Base-by-base conservation (phyloP, 208 protist species). In the Crithidia sp. region DNA sequence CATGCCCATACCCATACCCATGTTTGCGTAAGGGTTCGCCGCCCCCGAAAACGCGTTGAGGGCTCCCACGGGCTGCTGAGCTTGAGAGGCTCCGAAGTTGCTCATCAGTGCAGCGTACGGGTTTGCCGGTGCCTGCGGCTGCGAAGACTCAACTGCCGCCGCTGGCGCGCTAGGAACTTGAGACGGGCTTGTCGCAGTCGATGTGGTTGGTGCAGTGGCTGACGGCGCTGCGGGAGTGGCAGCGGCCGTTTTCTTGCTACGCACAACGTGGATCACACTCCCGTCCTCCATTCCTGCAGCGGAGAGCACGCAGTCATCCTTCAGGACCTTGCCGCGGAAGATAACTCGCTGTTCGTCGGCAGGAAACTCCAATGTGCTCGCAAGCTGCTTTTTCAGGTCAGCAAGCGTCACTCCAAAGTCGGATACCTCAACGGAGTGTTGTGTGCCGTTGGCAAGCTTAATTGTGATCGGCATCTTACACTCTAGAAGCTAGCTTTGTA, bases 181-280 rank as follows among this genome's bases (percentile, higher is more conserved):
- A 12, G 77, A 45, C 36, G 70, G 4, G 6, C 66, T 43, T 68
- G 49, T 28, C 28, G 28, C 45, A 19, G 57, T 65, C 4, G 37
- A 58, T 44, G 60, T 36, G 3, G 56, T 49, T 43, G 74, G 28
- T 12, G 81, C 37, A 16, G 63, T 64, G 9, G 81, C 40, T 28
- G 58, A 49, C 13, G 54, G 58, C 0, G 50, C 37, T 7, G 69
- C 47, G 37, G 61, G n/a, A 4, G 55, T 59, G 16, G 73, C 14
- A 7, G 71, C 62, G 39, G 45, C 64, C 4, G 64, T 80, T 54
- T 82, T 93, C 76, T 92, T 87, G 67, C 86, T 87, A 17, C 91
- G 82, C 13, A 97, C 94, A 69, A 97, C 82, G 63, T 97, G 92
- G 53, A 97, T 72, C 39, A 90, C 90, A 61, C 83, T 88, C 2